Base-by-base conservation (phyloP, 2,329 filamentous ascomycete genomes). In the Sarocladium oryzae region DNA sequence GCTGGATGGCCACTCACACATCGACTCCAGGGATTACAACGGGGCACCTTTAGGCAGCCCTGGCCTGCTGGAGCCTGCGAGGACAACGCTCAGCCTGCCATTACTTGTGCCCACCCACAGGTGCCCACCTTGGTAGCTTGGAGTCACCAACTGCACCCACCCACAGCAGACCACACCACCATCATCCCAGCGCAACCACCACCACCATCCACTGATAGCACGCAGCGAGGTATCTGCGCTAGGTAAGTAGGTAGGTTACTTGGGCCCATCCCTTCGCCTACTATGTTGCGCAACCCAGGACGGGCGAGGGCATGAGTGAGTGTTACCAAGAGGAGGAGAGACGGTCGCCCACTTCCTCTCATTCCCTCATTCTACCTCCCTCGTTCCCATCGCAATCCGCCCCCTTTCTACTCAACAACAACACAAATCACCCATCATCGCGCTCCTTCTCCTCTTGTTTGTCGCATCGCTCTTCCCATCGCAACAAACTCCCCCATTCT, bases 391-490 rank as follows among this genome's bases (percentile, higher is more conserved):
- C 33, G 32, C 48, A 36, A 28, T 50, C 32, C 35, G 48, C 48
- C 35, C n/a, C 48, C 48, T 48, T 48, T 48, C 43, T 33, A 43
- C 43, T 48, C 43, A 48, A 48, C 43, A 48, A 48, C 43, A 48
- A 48, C 43, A 48, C 43, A 49, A 36, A 49, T 49, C 46, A 28
- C 45, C 45, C 26, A 48, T 23, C 33, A 36, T 49, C 43, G 43
- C 41, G 36, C 46, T 51, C 41, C 32, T 45, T 49, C 43, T 8
- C 24, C 50, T 52, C 32, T 46, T 54, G 54, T 51, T 41, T 54
- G 51, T 53, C 54, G 53, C 49, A 50, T 50, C 52, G 53, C 54
- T 57, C 46, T 52, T 59, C 57, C 50, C 54, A 55, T 49, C 37
- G 46, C 30, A 49, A 37, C 59, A 60, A 57, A 53, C 57, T 54